A percentile compares a stretch with the other conserved stretches of the same genome.
Conservation (phyloP, 345 rosid genomes). For the Brassica rapa region DNA sequence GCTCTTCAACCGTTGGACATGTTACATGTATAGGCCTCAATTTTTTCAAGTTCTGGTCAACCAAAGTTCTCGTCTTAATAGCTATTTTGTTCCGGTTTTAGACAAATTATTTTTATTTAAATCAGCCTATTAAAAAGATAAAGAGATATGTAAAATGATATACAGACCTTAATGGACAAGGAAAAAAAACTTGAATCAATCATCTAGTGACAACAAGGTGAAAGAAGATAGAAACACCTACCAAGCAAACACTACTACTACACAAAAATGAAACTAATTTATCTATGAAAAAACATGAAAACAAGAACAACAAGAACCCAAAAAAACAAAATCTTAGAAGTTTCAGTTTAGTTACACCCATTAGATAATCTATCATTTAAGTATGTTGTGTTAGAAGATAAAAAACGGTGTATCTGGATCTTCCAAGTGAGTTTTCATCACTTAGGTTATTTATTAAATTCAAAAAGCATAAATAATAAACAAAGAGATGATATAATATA, state of each 20-base stretch:
- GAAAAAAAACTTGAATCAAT: background rate
- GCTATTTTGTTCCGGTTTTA: background rate
- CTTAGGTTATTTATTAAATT: background rate
- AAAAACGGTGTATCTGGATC: background rate
- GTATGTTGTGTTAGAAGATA: background rate
- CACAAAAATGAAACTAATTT: background rate
- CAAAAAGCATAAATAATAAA: conserved; percentile 9
- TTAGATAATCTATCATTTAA: conserved; percentile 2
- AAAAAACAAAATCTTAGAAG: background rate
- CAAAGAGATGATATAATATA: conserved; percentile 17
- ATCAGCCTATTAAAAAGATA: background rate
- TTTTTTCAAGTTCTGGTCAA: background rate
- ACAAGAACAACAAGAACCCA: conserved; percentile 8
- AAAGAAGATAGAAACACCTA: conserved; percentile 18
- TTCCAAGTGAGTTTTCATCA: background rate
- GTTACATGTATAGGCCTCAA: background rate
- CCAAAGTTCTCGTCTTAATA: no score
- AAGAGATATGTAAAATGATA: background rate
- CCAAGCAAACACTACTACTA: background rate
- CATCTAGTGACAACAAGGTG: background rate
- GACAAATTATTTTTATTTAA: background rate
- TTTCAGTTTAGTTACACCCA: background rate
- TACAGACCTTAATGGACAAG: background rate
- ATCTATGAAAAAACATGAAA: background rate
- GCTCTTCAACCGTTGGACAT: background rate